Percentiles rank a stretch among this genome's conserved stretches.
phyloP scores from a whole-genome alignment of 345 rosid genomes.

The Arabis hirsuta region DNA sequence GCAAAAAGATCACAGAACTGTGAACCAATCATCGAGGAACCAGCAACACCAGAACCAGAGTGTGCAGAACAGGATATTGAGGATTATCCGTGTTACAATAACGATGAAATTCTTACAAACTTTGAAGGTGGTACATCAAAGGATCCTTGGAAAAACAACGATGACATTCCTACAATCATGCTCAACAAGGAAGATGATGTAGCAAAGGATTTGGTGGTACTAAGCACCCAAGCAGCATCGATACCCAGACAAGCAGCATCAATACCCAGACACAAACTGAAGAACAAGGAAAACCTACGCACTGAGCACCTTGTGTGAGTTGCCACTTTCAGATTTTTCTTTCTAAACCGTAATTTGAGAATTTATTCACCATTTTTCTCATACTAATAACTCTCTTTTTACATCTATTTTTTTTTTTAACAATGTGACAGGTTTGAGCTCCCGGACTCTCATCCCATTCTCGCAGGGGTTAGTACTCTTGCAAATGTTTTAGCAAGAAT shows the following conservation, averaged over 20 bases:
- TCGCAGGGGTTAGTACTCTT: constrained; percentile 62
- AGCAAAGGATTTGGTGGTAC: constrained; percentile 76
- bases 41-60: constrained; percentile 66
- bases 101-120: constrained; percentile 62
- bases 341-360: constrained; percentile 1
- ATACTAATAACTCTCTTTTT: neutral
- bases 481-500: constrained; percentile 21
- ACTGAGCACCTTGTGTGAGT: constrained; percentile 96
- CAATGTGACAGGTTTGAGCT: constrained; percentile 74
- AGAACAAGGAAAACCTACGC: constrained; percentile 65
- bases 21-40: constrained; percentile 83
- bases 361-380: neutral
- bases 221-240: constrained; percentile 61
- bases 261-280: constrained; percentile 67
- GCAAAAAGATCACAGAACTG: constrained; percentile 34
- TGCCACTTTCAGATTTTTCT: constrained; percentile 1
- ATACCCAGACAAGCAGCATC: constrained; percentile 70
- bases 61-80: constrained; percentile 62
- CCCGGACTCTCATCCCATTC: constrained; percentile 80
- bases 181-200: constrained; percentile 59
- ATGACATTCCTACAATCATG: constrained; percentile 60
- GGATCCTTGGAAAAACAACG: constrained; percentile 56
- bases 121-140: neutral
- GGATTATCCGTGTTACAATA: constrained; percentile 55
- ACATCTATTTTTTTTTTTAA: neutral